phyloP scores from a whole-genome alignment of 805 yeast species.

The Dipodascopsis tothii region DNA sequence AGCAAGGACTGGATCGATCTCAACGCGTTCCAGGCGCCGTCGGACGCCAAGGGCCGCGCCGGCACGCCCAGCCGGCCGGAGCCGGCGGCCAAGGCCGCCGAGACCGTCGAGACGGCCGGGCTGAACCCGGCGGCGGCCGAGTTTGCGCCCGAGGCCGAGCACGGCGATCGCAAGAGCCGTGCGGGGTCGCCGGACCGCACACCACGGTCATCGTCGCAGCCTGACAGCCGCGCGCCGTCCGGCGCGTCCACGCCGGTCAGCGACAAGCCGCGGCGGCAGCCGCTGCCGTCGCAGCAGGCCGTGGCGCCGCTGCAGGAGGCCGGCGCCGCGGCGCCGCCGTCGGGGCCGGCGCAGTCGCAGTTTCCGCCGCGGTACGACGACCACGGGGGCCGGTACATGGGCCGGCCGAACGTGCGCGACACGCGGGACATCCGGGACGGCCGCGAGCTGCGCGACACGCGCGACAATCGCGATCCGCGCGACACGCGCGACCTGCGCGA shows the following conservation, averaged over 20 bases:
- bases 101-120: background rate
- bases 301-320: slow-evolving; percentile 3
- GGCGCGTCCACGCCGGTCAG: background rate
- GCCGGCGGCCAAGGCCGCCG: background rate
- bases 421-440: background rate
- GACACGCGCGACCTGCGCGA: background rate
- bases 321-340: background rate
- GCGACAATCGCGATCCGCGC: background rate
- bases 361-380: background rate
- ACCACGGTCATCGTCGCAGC: background rate
- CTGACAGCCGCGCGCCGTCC: background rate
- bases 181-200: background rate
- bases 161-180: no score
- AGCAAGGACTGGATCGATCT: slow-evolving; percentile 25
- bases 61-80: background rate
- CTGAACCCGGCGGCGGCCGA: background rate
- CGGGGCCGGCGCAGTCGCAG: background rate
- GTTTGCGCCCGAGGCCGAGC: background rate
- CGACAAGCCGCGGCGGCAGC: slow-evolving; percentile 3
- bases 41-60: background rate
- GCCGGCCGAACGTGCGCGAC: background rate
- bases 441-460: background rate
- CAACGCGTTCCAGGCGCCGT: background rate
- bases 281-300: slow-evolving; percentile 6
- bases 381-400: background rate